Percentiles rank a stretch among this genome's conserved stretches.
Evolutionary conservation across 1,284 basidiomycete genomes (phyloP).

Genomic region (Xerocomus tenax): DNA sequence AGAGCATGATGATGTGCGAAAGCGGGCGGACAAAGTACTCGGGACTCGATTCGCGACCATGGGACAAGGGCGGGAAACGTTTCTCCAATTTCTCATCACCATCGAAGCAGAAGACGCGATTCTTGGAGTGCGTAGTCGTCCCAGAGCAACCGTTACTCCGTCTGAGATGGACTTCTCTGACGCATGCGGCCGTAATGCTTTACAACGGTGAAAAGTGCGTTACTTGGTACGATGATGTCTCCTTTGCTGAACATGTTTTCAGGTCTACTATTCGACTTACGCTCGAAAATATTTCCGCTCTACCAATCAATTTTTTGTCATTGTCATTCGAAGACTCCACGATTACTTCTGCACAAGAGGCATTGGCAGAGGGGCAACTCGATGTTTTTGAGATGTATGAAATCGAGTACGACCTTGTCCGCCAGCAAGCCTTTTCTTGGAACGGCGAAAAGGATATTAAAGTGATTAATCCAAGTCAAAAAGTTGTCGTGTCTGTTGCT

Average conservation of each 20-base stretch:
- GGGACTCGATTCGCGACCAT: constrained; percentile 60
- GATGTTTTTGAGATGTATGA: constrained; percentile 84
- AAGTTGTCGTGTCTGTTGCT: constrained; percentile 56
- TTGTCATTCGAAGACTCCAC: constrained; percentile 87
- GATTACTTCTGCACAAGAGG: constrained; percentile 63
- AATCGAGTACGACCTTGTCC: constrained; percentile 74
- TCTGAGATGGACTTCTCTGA: constrained; percentile 78
- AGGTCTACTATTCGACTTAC: constrained; percentile 79
- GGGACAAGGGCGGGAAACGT: constrained; percentile 40
- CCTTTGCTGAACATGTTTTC: constrained; percentile 8
- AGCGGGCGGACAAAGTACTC: constrained; percentile 59
- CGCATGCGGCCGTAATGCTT: constrained; percentile 86
- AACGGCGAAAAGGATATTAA: constrained; percentile 45
- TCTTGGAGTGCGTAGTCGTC: constrained; percentile 70
- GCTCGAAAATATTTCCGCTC: constrained; percentile 76
- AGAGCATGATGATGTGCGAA: constrained; percentile 55
- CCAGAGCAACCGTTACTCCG: constrained; percentile 80
- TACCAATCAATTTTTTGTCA: constrained; percentile 79
- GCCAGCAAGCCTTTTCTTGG: constrained; percentile 79
- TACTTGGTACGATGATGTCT: background rate
- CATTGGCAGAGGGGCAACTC: constrained; percentile 71
- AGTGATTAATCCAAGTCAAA: constrained; percentile 63
- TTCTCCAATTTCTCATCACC: constrained; percentile 22
- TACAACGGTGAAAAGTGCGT: constrained; percentile 85
- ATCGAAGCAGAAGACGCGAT: constrained; percentile 37